Percentiles rank a stretch among this genome's conserved stretches.
phyloP scores from a whole-genome alignment of 164 flowering plant species.

The Liquidambar formosana region DNA sequence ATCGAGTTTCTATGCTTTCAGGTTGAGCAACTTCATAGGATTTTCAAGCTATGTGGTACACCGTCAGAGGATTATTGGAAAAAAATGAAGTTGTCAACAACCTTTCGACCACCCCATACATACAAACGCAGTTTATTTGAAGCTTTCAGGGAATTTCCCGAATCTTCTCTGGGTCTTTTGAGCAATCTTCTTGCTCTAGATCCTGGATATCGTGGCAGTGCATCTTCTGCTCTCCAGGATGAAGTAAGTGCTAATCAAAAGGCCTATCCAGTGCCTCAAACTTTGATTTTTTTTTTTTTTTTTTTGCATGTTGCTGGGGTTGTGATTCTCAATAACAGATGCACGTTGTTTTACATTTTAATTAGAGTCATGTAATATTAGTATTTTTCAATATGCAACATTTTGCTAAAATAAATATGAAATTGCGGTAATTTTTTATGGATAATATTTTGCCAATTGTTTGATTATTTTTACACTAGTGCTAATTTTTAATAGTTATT shows the following conservation, averaged over 20 bases:
- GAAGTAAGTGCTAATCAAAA: slow-evolving; percentile 32
- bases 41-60: slow-evolving; percentile 76
- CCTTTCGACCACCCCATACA: slow-evolving; percentile 55
- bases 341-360: too few relatives aligned
- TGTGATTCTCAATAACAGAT: too few relatives aligned
- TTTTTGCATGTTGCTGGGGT: too few relatives aligned
- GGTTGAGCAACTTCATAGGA: slow-evolving; percentile 77
- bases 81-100: slow-evolving; percentile 47
- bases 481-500: too few relatives aligned
- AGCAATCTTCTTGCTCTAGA: slow-evolving; percentile 58
- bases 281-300: too few relatives aligned
- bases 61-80: slow-evolving; percentile 75
- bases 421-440: too few relatives aligned
- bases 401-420: too few relatives aligned
- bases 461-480: too few relatives aligned
- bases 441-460: too few relatives aligned
- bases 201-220: slow-evolving; percentile 57
- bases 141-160: slow-evolving; percentile 46
- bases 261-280: too few relatives aligned
- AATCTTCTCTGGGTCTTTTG: slow-evolving; percentile 53
- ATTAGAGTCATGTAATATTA: too few relatives aligned
- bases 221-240: slow-evolving; percentile 54
- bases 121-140: slow-evolving; percentile 50
- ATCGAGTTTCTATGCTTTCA: slow-evolving; percentile 16
- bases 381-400: too few relatives aligned